Base-by-base conservation (phyloP, 75 land plant species). In the Pinus taeda region DNA sequence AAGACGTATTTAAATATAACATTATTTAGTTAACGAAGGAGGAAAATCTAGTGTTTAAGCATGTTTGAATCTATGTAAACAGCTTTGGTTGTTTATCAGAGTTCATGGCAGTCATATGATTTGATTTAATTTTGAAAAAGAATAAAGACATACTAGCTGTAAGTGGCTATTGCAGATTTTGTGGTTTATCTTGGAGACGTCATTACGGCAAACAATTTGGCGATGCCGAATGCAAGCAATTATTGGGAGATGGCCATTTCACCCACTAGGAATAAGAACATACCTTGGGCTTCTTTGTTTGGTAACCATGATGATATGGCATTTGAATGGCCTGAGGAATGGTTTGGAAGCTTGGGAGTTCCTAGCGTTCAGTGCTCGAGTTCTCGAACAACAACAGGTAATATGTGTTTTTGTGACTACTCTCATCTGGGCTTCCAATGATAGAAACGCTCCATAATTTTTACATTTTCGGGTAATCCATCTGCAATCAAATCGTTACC, bases 251-350 rank as follows among this genome's bases (percentile, higher is more conserved):
- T 82, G 71, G 98, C 95, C 3, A 76, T 85, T 33, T 85, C 83
- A 8, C 85, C 93, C 14, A 78, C 98, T 3, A 79, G 77, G 80
- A 75, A 73, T 13, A 88, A 92, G 64, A 84, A 87, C 6, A 87
- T 97, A 30, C 95, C 99, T n/a, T 94, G 89, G 88, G 87, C 98
- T 7, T 88, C 86, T 71, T 79, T 95, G 36, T 93, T 97, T 87
- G 99, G 99, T 4, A 97, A 97, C 85, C 99, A 97, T 76, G 99
- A 97, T 78, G 99, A 97, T 79, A 88, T 88, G 62, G 57, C 90
- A 6, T 95, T 97, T 78, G 93, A 77, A 73, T 95, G 98, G 92
- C 96, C 98, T 6, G 21, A 75, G 4, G 88, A 89, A 20, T 95
- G 98, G 98, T 95, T 95, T 81, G 92, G 92, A 4, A 29, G 69